Percentiles rank a stretch among this genome's conserved stretches.
phyloP scores from a whole-genome alignment of 2,329 filamentous ascomycete genomes.

The Fusarium temperatum region DNA sequence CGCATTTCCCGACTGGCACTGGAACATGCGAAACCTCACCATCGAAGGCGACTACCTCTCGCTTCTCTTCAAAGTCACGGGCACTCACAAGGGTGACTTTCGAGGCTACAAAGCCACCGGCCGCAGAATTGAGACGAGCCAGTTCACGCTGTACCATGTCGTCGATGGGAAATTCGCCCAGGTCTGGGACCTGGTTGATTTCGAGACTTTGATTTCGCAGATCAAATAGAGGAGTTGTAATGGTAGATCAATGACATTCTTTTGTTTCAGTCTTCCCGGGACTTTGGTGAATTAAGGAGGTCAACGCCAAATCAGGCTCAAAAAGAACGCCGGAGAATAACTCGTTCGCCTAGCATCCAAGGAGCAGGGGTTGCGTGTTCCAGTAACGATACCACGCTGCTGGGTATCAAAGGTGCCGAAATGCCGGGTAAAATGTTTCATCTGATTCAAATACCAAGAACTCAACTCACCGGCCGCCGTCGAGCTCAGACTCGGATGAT shows the following conservation, averaged over 20 bases:
- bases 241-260: background rate
- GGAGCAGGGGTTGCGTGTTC: background rate
- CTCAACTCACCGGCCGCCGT: background rate
- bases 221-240: background rate
- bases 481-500: background rate
- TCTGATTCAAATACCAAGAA: background rate
- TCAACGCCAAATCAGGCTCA: background rate
- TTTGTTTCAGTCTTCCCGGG: background rate
- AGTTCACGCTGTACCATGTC: slow-evolving; percentile 15
- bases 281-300: background rate
- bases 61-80: background rate
- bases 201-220: background rate
- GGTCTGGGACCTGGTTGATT: slow-evolving; percentile 15
- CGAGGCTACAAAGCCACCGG: slow-evolving; percentile 2
- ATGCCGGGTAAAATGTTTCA: background rate
- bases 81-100: background rate
- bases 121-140: background rate
- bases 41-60: slow-evolving; percentile 1
- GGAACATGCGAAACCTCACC: background rate
- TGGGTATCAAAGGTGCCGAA: background rate
- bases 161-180: background rate
- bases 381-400: background rate
- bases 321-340: background rate
- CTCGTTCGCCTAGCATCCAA: background rate
- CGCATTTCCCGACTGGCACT: slow-evolving; percentile 17